phyloP scores from a whole-genome alignment of 345 rosid genomes.

The Aquilaria yunnanensis region DNA sequence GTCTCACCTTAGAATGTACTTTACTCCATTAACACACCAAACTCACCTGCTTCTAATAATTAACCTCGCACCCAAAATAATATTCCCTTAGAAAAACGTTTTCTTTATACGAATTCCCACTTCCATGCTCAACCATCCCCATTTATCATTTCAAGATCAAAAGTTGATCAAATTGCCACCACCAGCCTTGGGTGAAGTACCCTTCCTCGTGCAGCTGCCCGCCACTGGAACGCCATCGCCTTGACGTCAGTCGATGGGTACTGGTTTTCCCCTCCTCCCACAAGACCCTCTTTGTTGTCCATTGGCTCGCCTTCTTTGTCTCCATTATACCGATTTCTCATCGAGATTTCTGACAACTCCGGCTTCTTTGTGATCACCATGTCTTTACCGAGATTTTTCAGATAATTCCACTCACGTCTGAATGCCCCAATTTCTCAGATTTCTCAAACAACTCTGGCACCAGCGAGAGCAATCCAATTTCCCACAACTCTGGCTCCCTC shows the following conservation, averaged over 20 bases:
- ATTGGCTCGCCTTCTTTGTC: conserved; percentile 79
- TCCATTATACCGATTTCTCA: conserved; percentile 33
- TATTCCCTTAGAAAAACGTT: neutral
- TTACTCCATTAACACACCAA: conserved; percentile 3
- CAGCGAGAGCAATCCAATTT: too few species aligned
- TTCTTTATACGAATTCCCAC: neutral
- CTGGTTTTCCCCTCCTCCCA: conserved; percentile 55
- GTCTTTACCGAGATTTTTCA: too few species aligned
- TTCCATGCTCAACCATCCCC: neutral
- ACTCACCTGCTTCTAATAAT: conserved; percentile 21
- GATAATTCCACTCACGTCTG: too few species aligned
- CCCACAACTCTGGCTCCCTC: too few species aligned
- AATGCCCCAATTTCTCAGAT: too few species aligned
- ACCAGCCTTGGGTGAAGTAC: conserved; percentile 48
- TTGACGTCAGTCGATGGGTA: conserved; percentile 50
- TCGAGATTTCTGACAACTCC: too few species aligned
- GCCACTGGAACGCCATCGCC: conserved; percentile 38
- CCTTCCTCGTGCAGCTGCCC: conserved; percentile 35
- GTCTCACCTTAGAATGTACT: conserved; percentile 27
- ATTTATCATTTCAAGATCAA: neutral
- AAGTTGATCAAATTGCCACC: neutral
- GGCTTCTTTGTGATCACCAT: too few species aligned
- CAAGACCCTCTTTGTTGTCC: conserved; percentile 64
- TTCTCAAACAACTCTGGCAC: too few species aligned
- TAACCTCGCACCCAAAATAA: conserved; percentile 23